Percentiles rank a stretch among this genome's conserved stretches.
Conservation (phyloP, 2,329 filamentous ascomycete genomes). For the Neopestalotiopsis clavispora region DNA sequence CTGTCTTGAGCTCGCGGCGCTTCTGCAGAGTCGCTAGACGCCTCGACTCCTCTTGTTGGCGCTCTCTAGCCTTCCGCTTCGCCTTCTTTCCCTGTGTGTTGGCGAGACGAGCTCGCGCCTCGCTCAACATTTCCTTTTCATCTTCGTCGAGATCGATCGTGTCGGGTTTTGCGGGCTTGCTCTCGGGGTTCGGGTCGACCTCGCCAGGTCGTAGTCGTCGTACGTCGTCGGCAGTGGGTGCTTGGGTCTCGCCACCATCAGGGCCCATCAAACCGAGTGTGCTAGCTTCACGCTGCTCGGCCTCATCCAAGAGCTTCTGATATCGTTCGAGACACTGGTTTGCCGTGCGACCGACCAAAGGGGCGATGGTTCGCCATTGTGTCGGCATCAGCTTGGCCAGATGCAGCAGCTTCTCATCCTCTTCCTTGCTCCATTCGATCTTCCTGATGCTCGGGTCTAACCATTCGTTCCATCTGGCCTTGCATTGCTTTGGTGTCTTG, state of each 20-base stretch:
- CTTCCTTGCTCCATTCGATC: constrained; percentile 98
- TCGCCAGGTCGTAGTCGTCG: constrained; percentile 88
- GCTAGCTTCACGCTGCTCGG: constrained; percentile 83
- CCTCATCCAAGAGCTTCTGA: constrained; percentile 94
- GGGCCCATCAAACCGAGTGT: constrained; percentile 84
- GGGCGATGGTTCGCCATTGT: constrained; percentile 98
- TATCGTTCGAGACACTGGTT: constrained; percentile 98
- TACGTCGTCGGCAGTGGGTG: constrained; percentile 92
- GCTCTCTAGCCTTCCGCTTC: constrained; percentile 93
- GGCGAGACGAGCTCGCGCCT: constrained; percentile 92
- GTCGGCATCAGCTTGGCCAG: constrained; percentile 98
- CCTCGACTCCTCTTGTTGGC: constrained; percentile 93
- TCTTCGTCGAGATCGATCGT: constrained; percentile 98
- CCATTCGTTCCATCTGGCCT: constrained; percentile 98
- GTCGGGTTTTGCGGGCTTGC: constrained; percentile 92
- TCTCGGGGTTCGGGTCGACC: constrained; percentile 95
- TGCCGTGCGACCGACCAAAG: constrained; percentile 93
- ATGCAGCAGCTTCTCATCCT: constrained; percentile 96
- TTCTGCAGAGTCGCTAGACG: constrained; percentile 91
- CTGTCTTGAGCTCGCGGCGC: constrained; percentile 93
- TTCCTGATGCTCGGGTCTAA: constrained; percentile 97
- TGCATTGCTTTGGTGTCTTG: constrained; percentile 99
- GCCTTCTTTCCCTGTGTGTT: constrained; percentile 99
- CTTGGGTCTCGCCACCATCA: constrained; percentile 82
- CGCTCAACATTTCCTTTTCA: constrained; percentile 99